A percentile compares a stretch with the other conserved stretches of the same genome.
phyloP scores from a whole-genome alignment of 305 asterid genomes.

The Fraxinus greggii region DNA sequence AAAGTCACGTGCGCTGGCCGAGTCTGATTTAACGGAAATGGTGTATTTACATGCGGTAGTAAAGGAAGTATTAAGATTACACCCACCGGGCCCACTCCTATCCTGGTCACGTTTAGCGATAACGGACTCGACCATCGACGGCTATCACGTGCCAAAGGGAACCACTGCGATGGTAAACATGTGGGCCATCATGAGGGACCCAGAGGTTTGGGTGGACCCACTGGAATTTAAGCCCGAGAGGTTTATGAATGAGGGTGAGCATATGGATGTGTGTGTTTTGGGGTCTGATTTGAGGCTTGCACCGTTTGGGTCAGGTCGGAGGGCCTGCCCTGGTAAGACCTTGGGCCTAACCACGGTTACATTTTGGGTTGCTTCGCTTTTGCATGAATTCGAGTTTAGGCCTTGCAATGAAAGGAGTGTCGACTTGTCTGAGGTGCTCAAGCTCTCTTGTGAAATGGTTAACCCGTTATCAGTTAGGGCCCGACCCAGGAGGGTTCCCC shows the following conservation, averaged over 20 bases:
- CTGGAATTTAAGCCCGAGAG: constrained; percentile 59
- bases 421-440: constrained; percentile 55
- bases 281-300: constrained; percentile 79
- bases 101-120: constrained; percentile 81
- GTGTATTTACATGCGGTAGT: constrained; percentile 67
- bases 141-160: constrained; percentile 66
- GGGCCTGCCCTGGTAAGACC: constrained; percentile 75
- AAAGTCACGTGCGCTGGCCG: constrained; percentile 52
- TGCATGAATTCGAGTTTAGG: constrained; percentile 50
- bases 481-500: constrained; percentile 33
- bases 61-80: constrained; percentile 70
- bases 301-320: constrained; percentile 78
- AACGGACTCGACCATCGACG: constrained; percentile 57
- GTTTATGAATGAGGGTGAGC: constrained; percentile 27
- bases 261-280: constrained; percentile 34
- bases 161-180: constrained; percentile 82
- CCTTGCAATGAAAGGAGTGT: constrained; percentile 13
- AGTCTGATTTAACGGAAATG: constrained; percentile 49
- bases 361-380: constrained; percentile 63
- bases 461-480: constrained; percentile 49
- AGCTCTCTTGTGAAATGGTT: constrained; percentile 74
- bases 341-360: constrained; percentile 62
- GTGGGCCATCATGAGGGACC: constrained; percentile 89
- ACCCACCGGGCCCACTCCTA: constrained; percentile 89
- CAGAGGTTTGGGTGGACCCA: constrained; percentile 57